Conservation (phyloP, 1,139 yeast species). For the Kodamaea sp. region DNA sequence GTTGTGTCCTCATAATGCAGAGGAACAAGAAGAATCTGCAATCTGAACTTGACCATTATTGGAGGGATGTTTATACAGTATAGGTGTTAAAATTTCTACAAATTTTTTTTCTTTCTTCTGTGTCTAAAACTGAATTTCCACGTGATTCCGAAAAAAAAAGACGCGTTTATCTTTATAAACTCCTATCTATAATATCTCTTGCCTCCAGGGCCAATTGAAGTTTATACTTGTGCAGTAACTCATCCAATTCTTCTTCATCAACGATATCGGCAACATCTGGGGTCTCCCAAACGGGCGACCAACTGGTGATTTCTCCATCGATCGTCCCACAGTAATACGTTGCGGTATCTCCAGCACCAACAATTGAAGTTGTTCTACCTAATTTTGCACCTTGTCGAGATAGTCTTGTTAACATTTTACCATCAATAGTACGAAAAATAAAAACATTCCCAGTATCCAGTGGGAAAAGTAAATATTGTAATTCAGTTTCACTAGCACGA, state of each 20-base stretch:
- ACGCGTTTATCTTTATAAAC: background rate
- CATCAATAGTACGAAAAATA: slow-evolving; percentile 59
- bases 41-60: slow-evolving; percentile 28
- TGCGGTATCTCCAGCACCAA: slow-evolving; percentile 42
- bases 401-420: slow-evolving; percentile 55
- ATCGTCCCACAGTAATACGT: slow-evolving; percentile 52
- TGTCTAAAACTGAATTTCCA: background rate
- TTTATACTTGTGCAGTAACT: background rate
- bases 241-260: slow-evolving; percentile 5
- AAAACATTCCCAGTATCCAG: slow-evolving; percentile 79
- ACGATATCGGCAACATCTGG: slow-evolving; percentile 12
- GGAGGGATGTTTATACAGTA: background rate
- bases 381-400: slow-evolving; percentile 34
- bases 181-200: slow-evolving; percentile 6
- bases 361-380: slow-evolving; percentile 50
- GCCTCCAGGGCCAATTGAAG: slow-evolving; percentile 11
- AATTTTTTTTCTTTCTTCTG: background rate
- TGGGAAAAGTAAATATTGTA: slow-evolving; percentile 63
- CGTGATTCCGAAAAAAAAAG: too few species aligned
- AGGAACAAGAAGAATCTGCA: slow-evolving; percentile 43
- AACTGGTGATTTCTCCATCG: slow-evolving; percentile 53
- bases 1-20: slow-evolving; percentile 15
- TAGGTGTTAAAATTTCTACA: background rate
- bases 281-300: slow-evolving; percentile 41
- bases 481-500: slow-evolving; percentile 44